Evolutionary conservation across 75 land plant species (phyloP).

Genomic region (Ceratopteris richardii): DNA sequence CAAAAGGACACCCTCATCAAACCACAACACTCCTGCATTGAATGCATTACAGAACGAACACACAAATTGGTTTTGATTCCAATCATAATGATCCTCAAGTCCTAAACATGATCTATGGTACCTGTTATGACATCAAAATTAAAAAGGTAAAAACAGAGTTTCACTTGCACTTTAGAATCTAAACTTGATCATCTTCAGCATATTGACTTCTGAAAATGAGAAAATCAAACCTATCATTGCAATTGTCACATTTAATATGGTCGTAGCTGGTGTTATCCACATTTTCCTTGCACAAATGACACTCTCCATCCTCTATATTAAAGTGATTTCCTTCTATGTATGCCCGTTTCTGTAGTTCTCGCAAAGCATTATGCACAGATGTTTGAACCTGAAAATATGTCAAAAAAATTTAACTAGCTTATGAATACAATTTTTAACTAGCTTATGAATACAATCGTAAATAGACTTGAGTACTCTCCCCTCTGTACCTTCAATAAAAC

Average conservation of each 20-base stretch:
- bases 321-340: not conserved
- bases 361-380: constrained; percentile 15
- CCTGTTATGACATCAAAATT: constrained; percentile 9
- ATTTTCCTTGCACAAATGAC: constrained; percentile 13
- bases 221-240: constrained; percentile 20
- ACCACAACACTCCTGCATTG: constrained; percentile 15
- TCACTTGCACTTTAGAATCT: no score
- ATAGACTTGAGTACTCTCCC: no score
- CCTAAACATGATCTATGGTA: constrained; percentile 28
- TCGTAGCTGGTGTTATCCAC: constrained; percentile 11
- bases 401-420: no score
- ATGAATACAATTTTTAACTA: no score
- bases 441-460: no score
- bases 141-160: not conserved
- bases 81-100: constrained; percentile 11
- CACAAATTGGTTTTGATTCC: constrained; percentile 26
- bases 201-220: no score
- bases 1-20: constrained; percentile 11
- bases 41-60: constrained; percentile 33
- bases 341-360: constrained; percentile 5
- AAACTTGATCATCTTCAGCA: no score
- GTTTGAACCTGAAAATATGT: constrained; percentile 12
- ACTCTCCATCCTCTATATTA: constrained; percentile 6
- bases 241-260: constrained; percentile 21
- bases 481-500: constrained; percentile 14